Percentiles rank a stretch among this genome's conserved stretches.
Conservation (phyloP, 2,329 filamentous ascomycete species). For the Paecilomyces sp. region DNA sequence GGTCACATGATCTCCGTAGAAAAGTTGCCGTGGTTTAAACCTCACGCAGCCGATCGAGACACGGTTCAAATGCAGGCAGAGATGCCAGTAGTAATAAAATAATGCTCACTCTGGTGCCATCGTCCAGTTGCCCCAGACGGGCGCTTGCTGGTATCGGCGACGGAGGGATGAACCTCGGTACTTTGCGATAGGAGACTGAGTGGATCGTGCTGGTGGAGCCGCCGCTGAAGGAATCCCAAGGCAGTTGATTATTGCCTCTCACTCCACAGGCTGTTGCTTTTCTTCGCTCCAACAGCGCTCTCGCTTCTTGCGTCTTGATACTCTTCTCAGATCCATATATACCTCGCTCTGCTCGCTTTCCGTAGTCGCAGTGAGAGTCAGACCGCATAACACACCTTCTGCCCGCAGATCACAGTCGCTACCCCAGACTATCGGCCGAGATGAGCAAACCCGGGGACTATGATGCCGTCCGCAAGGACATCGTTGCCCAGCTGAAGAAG, state of each 20-base stretch:
- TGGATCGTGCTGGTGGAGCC: neutral
- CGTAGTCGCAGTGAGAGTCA: neutral
- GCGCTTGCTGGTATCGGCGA: neutral
- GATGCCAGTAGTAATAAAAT: no score
- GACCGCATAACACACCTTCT: neutral
- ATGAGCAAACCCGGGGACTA: constrained; percentile 34
- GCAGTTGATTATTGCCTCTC: neutral
- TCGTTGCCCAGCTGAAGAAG: constrained; percentile 48
- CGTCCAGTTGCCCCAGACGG: neutral
- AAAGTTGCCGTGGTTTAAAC: neutral
- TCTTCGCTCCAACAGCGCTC: neutral
- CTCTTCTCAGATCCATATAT: neutral
- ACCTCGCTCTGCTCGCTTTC: neutral
- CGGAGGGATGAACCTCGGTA: neutral
- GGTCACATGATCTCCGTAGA: neutral
- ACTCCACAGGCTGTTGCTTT: neutral
- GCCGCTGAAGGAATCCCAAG: neutral
- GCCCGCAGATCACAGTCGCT: neutral
- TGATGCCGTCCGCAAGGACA: constrained; percentile 48
- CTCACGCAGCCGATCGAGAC: neutral
- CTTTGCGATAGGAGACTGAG: neutral
- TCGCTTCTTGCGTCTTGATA: neutral
- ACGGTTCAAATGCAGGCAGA: neutral
- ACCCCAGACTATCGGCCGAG: constrained; percentile 16
- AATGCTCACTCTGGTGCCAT: neutral